phyloP scores from a whole-genome alignment of 805 yeast genomes.

The Saccharomycopsis sp. region DNA sequence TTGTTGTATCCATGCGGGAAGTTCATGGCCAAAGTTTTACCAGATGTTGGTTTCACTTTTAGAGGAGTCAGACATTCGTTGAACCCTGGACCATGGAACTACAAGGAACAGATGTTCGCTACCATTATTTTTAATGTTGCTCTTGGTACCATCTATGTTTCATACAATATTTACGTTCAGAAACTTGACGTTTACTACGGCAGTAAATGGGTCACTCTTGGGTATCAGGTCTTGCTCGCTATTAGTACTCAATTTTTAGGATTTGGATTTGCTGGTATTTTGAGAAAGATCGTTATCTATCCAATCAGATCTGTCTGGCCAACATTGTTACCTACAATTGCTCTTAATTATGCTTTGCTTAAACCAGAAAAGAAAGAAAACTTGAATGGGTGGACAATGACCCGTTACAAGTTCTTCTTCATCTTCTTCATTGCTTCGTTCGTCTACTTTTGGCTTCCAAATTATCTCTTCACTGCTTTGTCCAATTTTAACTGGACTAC shows the following conservation, averaged over 20 bases:
- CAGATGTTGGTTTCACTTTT: slow-evolving; percentile 37
- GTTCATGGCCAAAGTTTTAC: slow-evolving; percentile 35
- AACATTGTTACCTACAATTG: slow-evolving; percentile 38
- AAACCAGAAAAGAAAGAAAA: slow-evolving; percentile 29
- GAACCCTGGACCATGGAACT: slow-evolving; percentile 60
- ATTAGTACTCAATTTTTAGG: slow-evolving; percentile 58
- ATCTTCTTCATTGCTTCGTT: slow-evolving; percentile 31
- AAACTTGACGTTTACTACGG: slow-evolving; percentile 27
- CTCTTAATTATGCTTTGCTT: slow-evolving; percentile 41
- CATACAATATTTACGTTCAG: slow-evolving; percentile 32
- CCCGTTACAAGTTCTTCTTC: slow-evolving; percentile 32
- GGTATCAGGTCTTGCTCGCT: slow-evolving; percentile 43
- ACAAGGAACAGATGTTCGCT: slow-evolving; percentile 59
- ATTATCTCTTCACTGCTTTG: slow-evolving; percentile 37
- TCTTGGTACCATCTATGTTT: slow-evolving; percentile 30
- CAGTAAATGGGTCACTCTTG: slow-evolving; percentile 32
- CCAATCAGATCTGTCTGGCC: slow-evolving; percentile 51
- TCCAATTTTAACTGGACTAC: slow-evolving; percentile 48
- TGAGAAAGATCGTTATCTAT: slow-evolving; percentile 50
- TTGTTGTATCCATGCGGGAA: slow-evolving; percentile 40
- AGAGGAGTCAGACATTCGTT: slow-evolving; percentile 36
- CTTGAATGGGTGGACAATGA: slow-evolving; percentile 30
- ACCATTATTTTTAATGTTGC: slow-evolving; percentile 38
- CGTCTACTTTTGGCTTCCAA: slow-evolving; percentile 40
- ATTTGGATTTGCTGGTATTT: slow-evolving; percentile 58